Evolutionary conservation across 2,329 filamentous ascomycete species (phyloP), one percentile per base, ranked within the genome.

Genomic region (Penicillium sp.): DNA sequence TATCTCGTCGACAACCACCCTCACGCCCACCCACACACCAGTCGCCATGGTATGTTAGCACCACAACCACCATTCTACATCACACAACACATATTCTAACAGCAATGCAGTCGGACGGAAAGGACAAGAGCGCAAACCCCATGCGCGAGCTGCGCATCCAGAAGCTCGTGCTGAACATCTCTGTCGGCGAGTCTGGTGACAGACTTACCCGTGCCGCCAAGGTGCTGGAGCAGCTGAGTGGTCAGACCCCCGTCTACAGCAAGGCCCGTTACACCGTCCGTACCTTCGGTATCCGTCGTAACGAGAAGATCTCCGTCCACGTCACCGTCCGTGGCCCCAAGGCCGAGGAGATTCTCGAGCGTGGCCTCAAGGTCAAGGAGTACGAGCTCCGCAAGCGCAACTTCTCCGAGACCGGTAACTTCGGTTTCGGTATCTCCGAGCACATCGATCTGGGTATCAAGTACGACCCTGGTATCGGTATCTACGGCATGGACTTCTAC

Each of bases 401-500:
- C 90, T 99, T 99, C 89, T 93, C 89, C 77, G 91, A 96, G 87
- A 97, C 93, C 69, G 94, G 94, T 79, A 96, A 97, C 89, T 99
- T 99, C 79, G 94, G 94, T 72, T 99, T 99, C 87, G 94, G 94
- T 85, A 99, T 99, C 85, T 92, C 86, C 84, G 94, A 99, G 85
- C 94, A 99, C 89, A 99, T 99, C 82, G 94, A 99, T 87, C 86
- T 99, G 75, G 94, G 94, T 76, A 99, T 99, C 90, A 99, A 99
- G 89, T 97, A 97, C 85, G 92, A 97, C 84, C 92, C 92, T 66
- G 89, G 86, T 65, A 97, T 97, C 72, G 92, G 92, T 88, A 97
- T 97, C 80, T 97, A 96, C 86, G 92, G 94, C 79, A 99, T 99
- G 94, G 94, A 99, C 84, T 99, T 99, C 84, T 99, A 97, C 89